Conservation (phyloP, 1,139 yeast genomes). For the Entelexis paramagnoliae region DNA sequence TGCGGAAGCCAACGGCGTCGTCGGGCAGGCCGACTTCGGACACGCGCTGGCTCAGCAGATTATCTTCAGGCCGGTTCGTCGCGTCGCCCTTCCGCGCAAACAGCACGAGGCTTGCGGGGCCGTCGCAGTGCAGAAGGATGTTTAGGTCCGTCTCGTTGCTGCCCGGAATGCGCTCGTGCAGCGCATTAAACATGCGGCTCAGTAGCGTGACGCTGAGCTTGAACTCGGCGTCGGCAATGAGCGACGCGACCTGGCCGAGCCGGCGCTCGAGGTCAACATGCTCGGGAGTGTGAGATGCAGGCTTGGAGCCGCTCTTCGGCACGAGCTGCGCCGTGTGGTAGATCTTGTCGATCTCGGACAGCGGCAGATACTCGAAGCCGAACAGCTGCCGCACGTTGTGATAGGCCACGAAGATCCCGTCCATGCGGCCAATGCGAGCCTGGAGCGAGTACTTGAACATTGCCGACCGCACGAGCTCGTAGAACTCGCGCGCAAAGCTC, state of each 20-base stretch:
- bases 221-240: constrained; percentile 65
- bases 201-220: constrained; percentile 51
- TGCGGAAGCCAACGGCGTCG: constrained; percentile 11
- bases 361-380: constrained; percentile 83
- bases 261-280: constrained; percentile 22
- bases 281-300: constrained; percentile 17
- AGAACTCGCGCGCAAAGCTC: constrained; percentile 68
- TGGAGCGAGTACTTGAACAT: constrained; percentile 78
- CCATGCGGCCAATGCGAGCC: constrained; percentile 94
- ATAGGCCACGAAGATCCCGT: constrained; percentile 85
- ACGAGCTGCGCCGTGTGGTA: constrained; percentile 38
- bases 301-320: constrained; percentile 18
- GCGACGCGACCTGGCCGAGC: constrained; percentile 32
- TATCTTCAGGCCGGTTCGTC: neutral
- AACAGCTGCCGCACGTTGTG: constrained; percentile 73
- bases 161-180: constrained; percentile 28
- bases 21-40: constrained; percentile 9
- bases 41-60: neutral
- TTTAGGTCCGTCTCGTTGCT: constrained; percentile 23
- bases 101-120: constrained; percentile 26
- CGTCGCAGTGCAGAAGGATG: constrained; percentile 26
- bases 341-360: constrained; percentile 56
- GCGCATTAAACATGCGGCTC: constrained; percentile 41
- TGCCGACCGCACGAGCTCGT: constrained; percentile 65
- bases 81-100: constrained; percentile 27